Base-by-base conservation (phyloP, 1,284 basidiomycete species). In the Phenoliferia sp. region DNA sequence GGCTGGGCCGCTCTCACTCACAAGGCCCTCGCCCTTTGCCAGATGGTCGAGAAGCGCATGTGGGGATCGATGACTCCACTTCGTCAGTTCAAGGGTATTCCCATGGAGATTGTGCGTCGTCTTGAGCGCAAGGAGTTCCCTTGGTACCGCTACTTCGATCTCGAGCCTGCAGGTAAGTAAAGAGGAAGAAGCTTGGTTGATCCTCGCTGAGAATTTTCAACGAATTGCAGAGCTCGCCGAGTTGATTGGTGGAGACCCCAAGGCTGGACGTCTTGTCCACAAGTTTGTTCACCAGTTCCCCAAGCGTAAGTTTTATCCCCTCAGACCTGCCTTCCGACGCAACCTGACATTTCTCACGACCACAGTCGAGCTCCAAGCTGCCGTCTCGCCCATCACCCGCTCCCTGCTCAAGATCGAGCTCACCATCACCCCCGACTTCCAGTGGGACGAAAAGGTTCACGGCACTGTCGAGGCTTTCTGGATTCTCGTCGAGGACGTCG, bases 61-160 rank as follows among this genome's bases (percentile, higher is more conserved):
- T 99, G 96, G 95, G 88, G 88, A 58, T 93, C 93, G 0, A 99
- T 99, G 94, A 94, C 94, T 0, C 95, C 95, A 19, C 83, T 99
- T 61, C 86, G 95, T 62, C 96, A 99, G 78, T 99, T 98, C 84
- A 91, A 88, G 77, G 88, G 89, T 75, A 88, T 95, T 0, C 92
- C 92, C 0, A 78, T 83, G 2, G 94, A 98, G 69, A 88, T 99
- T 56, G 83, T 99, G 63, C 85, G 91, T 62, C 92, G 94, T 75
- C 92, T 95, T 0, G 95, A 99, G 80, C 89, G 93, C 52, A 99
- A 99, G 78, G 95, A 99, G 84, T 99, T 96, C 83, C 94, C 93
- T 0, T 97, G 94, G 93, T 92, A 95, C 78, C 87, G 92, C 54
- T 96, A 95, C 82, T 96, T 94, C 74, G 92, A 96, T 78, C 82